These are phyloP conservation scores for Penicillium sp. DNA, from an alignment of 2,329 filamentous ascomycete genomes.

Conservation along the genomic window DNA sequence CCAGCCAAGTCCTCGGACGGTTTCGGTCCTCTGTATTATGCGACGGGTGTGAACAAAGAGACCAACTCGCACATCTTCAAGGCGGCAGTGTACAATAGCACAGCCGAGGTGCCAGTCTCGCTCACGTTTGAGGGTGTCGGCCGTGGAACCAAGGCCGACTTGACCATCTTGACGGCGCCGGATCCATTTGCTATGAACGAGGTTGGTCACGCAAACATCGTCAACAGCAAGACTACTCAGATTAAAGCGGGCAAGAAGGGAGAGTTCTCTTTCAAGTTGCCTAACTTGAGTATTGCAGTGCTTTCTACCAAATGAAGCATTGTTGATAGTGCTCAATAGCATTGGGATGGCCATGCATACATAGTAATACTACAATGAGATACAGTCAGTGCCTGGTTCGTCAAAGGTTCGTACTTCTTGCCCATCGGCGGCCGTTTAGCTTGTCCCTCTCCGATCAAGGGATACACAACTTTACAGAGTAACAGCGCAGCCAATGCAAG, in stretches of 20 bases:
- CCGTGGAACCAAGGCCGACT: constrained; percentile 31
- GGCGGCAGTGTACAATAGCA: constrained; percentile 50
- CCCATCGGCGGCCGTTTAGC: too few relatives aligned
- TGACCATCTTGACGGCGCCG: constrained; percentile 45
- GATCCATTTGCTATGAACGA: constrained; percentile 33
- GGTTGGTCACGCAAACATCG: constrained; percentile 23
- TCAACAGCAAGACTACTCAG: constrained; percentile 18
- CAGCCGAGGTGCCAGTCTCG: constrained; percentile 35
- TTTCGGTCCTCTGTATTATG: constrained; percentile 47
- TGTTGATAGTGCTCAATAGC: neutral
- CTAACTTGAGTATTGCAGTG: constrained; percentile 29
- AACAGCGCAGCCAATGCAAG: too few relatives aligned
- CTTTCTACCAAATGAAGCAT: constrained; percentile 20
- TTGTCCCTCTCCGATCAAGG: too few relatives aligned
- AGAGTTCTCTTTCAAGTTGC: constrained; percentile 27
- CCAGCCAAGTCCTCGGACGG: constrained; percentile 39
- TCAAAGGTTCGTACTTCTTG: too few relatives aligned
- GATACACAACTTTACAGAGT: too few relatives aligned
- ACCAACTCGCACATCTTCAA: constrained; percentile 44
- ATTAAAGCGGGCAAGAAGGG: constrained; percentile 26
- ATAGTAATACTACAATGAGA: neutral
- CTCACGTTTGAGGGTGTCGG: constrained; percentile 37
- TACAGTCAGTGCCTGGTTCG: neutral
- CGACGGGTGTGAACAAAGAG: constrained; percentile 40
- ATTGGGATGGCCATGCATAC: neutral